Evolutionary conservation across 805 yeast genomes (phyloP).

Genomic region (Monosporozyma siamensis): DNA sequence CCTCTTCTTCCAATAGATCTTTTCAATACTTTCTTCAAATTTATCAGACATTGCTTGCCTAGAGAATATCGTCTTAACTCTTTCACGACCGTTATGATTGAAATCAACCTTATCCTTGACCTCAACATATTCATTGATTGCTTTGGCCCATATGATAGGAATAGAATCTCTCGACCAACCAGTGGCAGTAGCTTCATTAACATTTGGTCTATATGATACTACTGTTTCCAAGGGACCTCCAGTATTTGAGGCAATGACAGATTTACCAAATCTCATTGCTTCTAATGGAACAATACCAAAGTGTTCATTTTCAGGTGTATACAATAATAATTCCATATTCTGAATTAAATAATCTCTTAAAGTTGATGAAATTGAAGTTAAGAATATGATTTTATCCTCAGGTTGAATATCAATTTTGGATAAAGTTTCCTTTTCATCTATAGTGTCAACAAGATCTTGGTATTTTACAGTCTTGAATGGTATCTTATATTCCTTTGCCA

Average conservation of each 20-base stretch:
- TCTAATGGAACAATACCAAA: constrained; percentile 97
- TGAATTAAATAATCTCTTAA: constrained; percentile 55
- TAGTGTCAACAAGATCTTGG: constrained; percentile 17
- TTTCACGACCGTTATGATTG: constrained; percentile 24
- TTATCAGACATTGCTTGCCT: constrained; percentile 32
- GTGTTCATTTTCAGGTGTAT: constrained; percentile 89
- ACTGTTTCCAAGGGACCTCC: constrained; percentile 91
- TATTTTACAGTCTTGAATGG: constrained; percentile 36
- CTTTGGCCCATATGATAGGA: constrained; percentile 45
- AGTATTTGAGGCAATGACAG: constrained; percentile 75
- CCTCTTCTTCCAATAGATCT: constrained; percentile 19
- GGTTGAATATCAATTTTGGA: constrained; percentile 20
- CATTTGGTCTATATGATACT: constrained; percentile 23
- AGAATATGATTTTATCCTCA: constrained; percentile 49
- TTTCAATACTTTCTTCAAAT: constrained; percentile 31
- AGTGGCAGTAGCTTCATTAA: constrained; percentile 37
- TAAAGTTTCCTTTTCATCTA: constrained; percentile 6
- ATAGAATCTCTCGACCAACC: constrained; percentile 52
- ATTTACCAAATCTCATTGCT: constrained; percentile 76
- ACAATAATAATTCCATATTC: constrained; percentile 52
- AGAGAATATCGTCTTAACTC: constrained; percentile 30
- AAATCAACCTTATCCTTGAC: constrained; percentile 12
- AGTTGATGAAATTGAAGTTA: constrained; percentile 68
- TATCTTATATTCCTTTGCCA: constrained; percentile 40
- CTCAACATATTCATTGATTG: constrained; percentile 34